These are phyloP conservation scores for Leavenworthia alabamica DNA, from an alignment of 345 rosid genomes.

Conservation along the genomic window DNA sequence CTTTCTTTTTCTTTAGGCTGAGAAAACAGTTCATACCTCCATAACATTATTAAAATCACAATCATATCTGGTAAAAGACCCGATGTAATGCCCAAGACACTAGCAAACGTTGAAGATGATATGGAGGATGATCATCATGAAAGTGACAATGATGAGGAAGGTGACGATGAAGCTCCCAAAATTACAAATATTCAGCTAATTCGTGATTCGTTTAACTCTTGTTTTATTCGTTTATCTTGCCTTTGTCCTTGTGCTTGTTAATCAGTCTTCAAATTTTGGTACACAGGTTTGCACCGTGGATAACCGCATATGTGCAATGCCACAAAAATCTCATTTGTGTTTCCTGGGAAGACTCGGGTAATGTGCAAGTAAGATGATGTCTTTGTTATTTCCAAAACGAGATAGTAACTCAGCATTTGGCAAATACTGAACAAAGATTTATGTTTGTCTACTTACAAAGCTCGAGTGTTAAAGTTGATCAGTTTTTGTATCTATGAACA, in stretches of 20 bases:
- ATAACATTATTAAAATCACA: constrained; percentile 67
- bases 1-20: constrained; percentile 75
- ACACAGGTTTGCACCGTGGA: constrained; percentile 67
- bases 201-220: constrained; percentile 4
- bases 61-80: constrained; percentile 80
- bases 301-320: constrained; percentile 88
- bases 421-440: no score
- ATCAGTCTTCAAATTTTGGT: constrained; percentile 12
- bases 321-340: constrained; percentile 87
- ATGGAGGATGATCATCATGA: constrained; percentile 48
- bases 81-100: constrained; percentile 52
- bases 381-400: no score
- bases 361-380: constrained; percentile 76
- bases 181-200: constrained; percentile 64
- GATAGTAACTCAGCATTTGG: neutral
- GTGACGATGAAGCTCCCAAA: constrained; percentile 49
- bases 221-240: neutral
- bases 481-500: constrained; percentile 23
- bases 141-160: constrained; percentile 69
- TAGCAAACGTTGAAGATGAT: constrained; percentile 42
- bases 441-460: neutral
- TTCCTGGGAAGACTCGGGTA: constrained; percentile 88
- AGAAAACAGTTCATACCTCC: constrained; percentile 64
- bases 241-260: neutral
- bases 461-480: neutral